These are phyloP conservation scores for Neurospora hispaniola DNA, from an alignment of 495 filamentous ascomycete species.

Conservation along the genomic window DNA sequence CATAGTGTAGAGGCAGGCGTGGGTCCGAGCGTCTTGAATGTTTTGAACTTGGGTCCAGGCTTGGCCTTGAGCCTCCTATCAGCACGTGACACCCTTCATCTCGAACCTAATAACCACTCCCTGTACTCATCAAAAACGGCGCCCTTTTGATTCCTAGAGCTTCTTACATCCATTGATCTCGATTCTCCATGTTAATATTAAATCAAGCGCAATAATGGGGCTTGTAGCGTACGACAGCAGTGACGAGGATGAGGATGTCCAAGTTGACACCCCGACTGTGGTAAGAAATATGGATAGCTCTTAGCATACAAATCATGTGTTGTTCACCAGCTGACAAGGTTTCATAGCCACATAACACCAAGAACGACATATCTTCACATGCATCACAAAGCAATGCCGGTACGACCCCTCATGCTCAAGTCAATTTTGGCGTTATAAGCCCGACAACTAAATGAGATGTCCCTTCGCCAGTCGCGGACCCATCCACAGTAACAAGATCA, in stretches of 20 bases:
- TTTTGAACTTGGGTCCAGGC: neutral
- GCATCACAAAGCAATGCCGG: neutral
- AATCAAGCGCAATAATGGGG: constrained; percentile 44
- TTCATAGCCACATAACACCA: neutral
- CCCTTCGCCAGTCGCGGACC: neutral
- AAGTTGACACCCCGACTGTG: constrained; percentile 2
- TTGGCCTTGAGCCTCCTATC: neutral
- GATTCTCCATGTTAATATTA: too few relatives aligned
- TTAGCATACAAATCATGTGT: neutral
- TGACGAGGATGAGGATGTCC: constrained; percentile 55
- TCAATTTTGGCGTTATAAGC: neutral
- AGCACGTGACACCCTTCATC: constrained; percentile 24
- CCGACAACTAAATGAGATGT: neutral
- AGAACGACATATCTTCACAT: neutral
- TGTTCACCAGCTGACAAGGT: neutral
- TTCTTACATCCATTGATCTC: neutral
- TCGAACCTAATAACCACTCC: constrained; percentile 7
- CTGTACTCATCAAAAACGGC: neutral
- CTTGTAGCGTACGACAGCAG: constrained; percentile 69
- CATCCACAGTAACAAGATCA: neutral
- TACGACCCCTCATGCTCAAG: neutral
- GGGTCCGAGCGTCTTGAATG: neutral
- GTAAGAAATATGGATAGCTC: constrained; percentile 1
- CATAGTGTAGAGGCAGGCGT: neutral
- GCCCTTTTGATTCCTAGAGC: neutral